phyloP scores from a whole-genome alignment of 2,329 filamentous ascomycete genomes.

The Ascocoryne sarcoides region DNA sequence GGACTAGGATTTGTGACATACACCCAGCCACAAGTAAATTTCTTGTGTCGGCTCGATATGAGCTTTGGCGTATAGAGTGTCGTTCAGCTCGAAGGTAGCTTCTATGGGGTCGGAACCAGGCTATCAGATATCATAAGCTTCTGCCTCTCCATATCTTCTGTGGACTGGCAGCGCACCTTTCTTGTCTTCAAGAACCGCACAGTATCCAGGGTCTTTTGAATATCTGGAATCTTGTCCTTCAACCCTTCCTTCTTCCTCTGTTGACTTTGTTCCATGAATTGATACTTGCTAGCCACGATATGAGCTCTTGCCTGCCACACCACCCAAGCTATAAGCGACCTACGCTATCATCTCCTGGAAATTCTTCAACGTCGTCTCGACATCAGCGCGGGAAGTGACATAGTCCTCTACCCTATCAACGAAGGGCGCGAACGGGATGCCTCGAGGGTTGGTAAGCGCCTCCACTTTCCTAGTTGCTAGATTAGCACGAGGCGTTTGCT shows the following conservation, averaged over 20 bases:
- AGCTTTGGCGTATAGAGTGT: constrained; percentile 88
- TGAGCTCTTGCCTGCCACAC: constrained; percentile 7
- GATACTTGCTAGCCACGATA: constrained; percentile 71
- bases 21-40: constrained; percentile 95
- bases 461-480: constrained; percentile 35
- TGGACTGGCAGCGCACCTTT: constrained; percentile 43
- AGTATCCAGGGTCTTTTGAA: constrained; percentile 89
- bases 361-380: constrained; percentile 70
- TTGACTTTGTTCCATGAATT: constrained; percentile 97
- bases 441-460: constrained; percentile 64
- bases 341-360: constrained; percentile 95
- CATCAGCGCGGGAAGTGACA: constrained; percentile 67
- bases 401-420: constrained; percentile 87
- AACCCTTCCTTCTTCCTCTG: constrained; percentile 73
- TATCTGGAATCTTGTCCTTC: constrained; percentile 93
- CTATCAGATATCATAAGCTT: constrained; percentile 17
- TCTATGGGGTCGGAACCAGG: constrained; percentile 59
- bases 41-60: constrained; percentile 75
- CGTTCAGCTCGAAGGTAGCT: constrained; percentile 92
- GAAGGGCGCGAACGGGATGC: constrained; percentile 77
- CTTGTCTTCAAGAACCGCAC: constrained; percentile 75
- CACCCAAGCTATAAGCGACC: constrained; percentile 1
- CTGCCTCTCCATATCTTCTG: constrained; percentile 1
- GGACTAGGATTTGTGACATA: constrained; percentile 33
- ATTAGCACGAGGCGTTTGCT: not conserved